Conservation (phyloP, 257 asterid species). For the Coffea eugenioides region DNA sequence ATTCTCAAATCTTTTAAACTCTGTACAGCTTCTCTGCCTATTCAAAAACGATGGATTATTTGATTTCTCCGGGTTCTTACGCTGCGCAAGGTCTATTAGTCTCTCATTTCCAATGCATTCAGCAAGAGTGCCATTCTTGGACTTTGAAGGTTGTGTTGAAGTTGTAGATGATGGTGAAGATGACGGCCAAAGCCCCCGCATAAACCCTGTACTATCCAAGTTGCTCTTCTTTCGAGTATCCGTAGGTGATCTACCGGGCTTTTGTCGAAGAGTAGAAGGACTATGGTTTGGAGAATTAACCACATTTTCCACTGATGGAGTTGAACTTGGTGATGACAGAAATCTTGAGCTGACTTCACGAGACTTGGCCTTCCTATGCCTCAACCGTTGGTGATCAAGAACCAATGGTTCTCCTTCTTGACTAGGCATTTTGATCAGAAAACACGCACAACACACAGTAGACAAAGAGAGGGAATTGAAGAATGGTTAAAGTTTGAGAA, state of each 20-base stretch:
- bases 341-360: slow-evolving; percentile 69
- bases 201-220: slow-evolving; percentile 46
- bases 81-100: slow-evolving; percentile 31
- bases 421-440: slow-evolving; percentile 34
- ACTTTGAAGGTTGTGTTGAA: slow-evolving; percentile 10
- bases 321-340: slow-evolving; percentile 44
- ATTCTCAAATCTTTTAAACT: slow-evolving; percentile 38
- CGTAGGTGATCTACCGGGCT: slow-evolving; percentile 34
- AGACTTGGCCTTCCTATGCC: slow-evolving; percentile 48
- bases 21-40: slow-evolving; percentile 59
- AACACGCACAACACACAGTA: slow-evolving; percentile 10
- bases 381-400: slow-evolving; percentile 29
- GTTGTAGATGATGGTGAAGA: slow-evolving; percentile 21
- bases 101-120: slow-evolving; percentile 54
- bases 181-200: slow-evolving; percentile 75
- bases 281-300: slow-evolving; percentile 40
- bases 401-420: slow-evolving; percentile 30
- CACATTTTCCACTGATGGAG: slow-evolving; percentile 25
- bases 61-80: slow-evolving; percentile 15
- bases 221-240: slow-evolving; percentile 38
- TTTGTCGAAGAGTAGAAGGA: slow-evolving; percentile 34
- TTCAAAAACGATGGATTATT: slow-evolving; percentile 24
- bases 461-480: not conserved
- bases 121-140: slow-evolving; percentile 36
- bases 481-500: slow-evolving; percentile 8